Conservation (phyloP, 75 land plant species). For the Larix kaempferi region DNA sequence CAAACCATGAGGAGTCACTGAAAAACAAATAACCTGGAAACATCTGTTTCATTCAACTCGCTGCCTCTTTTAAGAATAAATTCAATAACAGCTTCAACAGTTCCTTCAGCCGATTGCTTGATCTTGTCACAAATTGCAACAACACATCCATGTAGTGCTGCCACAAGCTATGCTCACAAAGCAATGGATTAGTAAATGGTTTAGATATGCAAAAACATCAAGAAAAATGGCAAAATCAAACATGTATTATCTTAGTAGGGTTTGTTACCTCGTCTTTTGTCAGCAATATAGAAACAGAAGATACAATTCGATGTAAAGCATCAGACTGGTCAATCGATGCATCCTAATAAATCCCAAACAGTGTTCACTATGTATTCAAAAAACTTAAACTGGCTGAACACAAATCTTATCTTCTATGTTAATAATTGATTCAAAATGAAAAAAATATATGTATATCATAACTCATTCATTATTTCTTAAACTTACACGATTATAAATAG, state of each 20-base stretch:
- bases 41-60: slow-evolving; percentile 71
- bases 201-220: background rate
- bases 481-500: slow-evolving; percentile 84
- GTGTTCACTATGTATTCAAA: background rate
- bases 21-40: slow-evolving; percentile 63
- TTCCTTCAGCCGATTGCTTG: slow-evolving; percentile 82
- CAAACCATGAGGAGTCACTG: background rate
- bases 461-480: background rate
- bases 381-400: background rate
- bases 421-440: background rate
- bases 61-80: slow-evolving; percentile 74
- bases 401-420: background rate
- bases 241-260: no score
- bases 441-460: background rate
- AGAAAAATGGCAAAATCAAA: background rate
- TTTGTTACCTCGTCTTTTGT: slow-evolving; percentile 76
- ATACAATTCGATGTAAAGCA: slow-evolving; percentile 70
- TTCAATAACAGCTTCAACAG: slow-evolving; percentile 77
- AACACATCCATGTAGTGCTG: slow-evolving; percentile 60
- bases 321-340: slow-evolving; percentile 80
- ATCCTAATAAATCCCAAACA: slow-evolving; percentile 46
- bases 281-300: slow-evolving; percentile 67
- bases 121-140: slow-evolving; percentile 90
- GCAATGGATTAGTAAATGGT: background rate
- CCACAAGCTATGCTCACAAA: slow-evolving; percentile 59